A percentile compares a stretch with the other conserved stretches of the same genome.
phyloP scores from a whole-genome alignment of 208 protist genomes.

The Kentomonas sorsogonicus region DNA sequence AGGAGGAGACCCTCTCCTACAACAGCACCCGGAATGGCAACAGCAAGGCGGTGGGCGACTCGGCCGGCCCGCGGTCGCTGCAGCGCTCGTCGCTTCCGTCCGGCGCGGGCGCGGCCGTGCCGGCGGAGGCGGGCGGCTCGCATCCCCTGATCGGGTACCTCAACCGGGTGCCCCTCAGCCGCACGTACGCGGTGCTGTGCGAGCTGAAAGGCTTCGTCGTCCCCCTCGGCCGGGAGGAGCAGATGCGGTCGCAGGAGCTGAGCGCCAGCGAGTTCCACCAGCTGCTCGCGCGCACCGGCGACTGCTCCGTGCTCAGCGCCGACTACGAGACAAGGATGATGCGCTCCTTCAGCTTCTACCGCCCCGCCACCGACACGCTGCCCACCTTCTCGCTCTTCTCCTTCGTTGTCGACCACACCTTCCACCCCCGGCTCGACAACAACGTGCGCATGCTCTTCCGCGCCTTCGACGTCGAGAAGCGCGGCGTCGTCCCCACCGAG shows the following conservation, averaged over 20 bases:
- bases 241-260: not conserved
- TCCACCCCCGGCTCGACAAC: slow-evolving; percentile 47
- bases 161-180: slow-evolving; percentile 32
- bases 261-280: slow-evolving; percentile 20
- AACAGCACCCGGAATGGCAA: too few relatives aligned
- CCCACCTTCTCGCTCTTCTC: slow-evolving; percentile 34
- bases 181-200: slow-evolving; percentile 37
- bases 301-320: slow-evolving; percentile 28
- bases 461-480: slow-evolving; percentile 48
- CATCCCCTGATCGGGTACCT: slow-evolving; percentile 66
- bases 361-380: slow-evolving; percentile 14
- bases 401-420: slow-evolving; percentile 47
- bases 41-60: too few relatives aligned
- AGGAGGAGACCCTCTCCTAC: not conserved
- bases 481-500: slow-evolving; percentile 39
- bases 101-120: not conserved
- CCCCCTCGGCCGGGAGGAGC: not conserved
- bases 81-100: not conserved
- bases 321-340: slow-evolving; percentile 44
- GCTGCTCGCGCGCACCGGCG: slow-evolving; percentile 23
- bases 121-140: not conserved
- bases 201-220: slow-evolving; percentile 17
- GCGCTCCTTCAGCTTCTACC: slow-evolving; percentile 22
- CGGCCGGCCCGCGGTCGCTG: not conserved
- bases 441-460: slow-evolving; percentile 59